phyloP scores from a whole-genome alignment of 768 basidiomycete genomes.

The Trametes maxima region DNA sequence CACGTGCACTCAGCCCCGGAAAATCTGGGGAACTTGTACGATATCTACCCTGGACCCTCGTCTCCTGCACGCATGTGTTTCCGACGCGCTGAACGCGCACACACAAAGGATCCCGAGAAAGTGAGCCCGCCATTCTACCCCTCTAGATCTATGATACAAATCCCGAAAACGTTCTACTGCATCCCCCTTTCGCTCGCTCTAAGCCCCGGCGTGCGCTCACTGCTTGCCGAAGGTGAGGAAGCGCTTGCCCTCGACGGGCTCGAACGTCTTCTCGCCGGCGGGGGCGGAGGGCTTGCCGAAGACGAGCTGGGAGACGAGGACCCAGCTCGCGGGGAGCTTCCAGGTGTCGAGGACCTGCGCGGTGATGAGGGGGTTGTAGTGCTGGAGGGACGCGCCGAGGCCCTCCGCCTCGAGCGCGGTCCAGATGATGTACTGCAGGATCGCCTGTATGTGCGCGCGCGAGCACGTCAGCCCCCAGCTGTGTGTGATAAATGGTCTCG shows the following conservation, averaged over 20 bases:
- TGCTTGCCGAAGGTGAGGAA: slow-evolving; percentile 25
- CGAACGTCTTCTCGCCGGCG: slow-evolving; percentile 21
- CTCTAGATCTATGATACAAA: too few species aligned
- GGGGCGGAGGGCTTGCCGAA: slow-evolving; percentile 25
- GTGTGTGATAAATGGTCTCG: not conserved
- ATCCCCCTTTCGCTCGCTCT: too few species aligned
- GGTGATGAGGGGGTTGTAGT: slow-evolving; percentile 29
- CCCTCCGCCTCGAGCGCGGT: slow-evolving; percentile 28
- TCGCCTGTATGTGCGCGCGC: slow-evolving; percentile 9
- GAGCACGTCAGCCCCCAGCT: slow-evolving; percentile 5
- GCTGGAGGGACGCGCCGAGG: slow-evolving; percentile 27
- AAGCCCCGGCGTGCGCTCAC: not conserved
- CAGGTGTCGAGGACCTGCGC: slow-evolving; percentile 24
- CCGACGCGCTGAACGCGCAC: too few species aligned
- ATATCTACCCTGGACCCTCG: too few species aligned
- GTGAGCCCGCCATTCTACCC: too few species aligned
- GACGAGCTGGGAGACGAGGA: slow-evolving; percentile 24
- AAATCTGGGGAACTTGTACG: too few species aligned
- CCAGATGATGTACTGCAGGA: slow-evolving; percentile 28
- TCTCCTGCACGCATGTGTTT: too few species aligned
- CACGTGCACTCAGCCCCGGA: too few species aligned
- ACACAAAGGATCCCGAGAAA: too few species aligned
- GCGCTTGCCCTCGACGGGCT: slow-evolving; percentile 26
- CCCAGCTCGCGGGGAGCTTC: slow-evolving; percentile 24
- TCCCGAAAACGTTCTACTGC: too few species aligned